Conservation (phyloP, 208 protist species). For the Leishmania gerbilli region DNA sequence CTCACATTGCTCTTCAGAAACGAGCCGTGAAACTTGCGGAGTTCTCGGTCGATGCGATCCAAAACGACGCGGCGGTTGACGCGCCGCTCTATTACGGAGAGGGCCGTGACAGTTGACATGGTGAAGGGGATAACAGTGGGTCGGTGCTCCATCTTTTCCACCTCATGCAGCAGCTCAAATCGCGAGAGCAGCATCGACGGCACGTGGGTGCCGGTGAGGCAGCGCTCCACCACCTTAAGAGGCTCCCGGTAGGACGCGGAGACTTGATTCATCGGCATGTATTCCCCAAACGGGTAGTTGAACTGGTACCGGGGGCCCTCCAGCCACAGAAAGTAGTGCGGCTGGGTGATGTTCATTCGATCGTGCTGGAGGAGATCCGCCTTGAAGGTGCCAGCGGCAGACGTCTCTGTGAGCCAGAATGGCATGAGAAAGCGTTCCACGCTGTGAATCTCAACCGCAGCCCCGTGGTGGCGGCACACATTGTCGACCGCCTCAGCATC, state of each 20-base stretch:
- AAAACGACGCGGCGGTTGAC: slow-evolving; percentile 63
- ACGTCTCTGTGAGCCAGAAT: slow-evolving; percentile 82
- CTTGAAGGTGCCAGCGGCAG: slow-evolving; percentile 70
- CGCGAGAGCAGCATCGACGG: slow-evolving; percentile 90
- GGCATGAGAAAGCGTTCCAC: slow-evolving; percentile 84
- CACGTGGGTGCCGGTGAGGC: slow-evolving; percentile 76
- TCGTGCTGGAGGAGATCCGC: slow-evolving; percentile 85
- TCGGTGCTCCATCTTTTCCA: slow-evolving; percentile 62
- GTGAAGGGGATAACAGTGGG: slow-evolving; percentile 82
- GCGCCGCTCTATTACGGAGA: slow-evolving; percentile 75
- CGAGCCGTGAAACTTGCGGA: slow-evolving; percentile 86
- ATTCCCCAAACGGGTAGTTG: slow-evolving; percentile 88
- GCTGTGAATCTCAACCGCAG: slow-evolving; percentile 60
- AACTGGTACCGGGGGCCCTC: slow-evolving; percentile 87
- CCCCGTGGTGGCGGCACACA: slow-evolving; percentile 77
- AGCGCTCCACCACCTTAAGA: slow-evolving; percentile 64
- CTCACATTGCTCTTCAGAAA: slow-evolving; percentile 82
- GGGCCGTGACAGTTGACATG: slow-evolving; percentile 87
- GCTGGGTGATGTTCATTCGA: slow-evolving; percentile 72
- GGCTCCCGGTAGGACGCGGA: slow-evolving; percentile 86
- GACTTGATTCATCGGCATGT: slow-evolving; percentile 79
- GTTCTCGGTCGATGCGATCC: slow-evolving; percentile 75
- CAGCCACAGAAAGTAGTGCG: slow-evolving; percentile 82
- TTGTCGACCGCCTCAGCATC: slow-evolving; percentile 77
- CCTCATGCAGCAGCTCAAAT: slow-evolving; percentile 81